Conservation (phyloP, 805 yeast species). For the Hanseniaspora occidentalis region DNA sequence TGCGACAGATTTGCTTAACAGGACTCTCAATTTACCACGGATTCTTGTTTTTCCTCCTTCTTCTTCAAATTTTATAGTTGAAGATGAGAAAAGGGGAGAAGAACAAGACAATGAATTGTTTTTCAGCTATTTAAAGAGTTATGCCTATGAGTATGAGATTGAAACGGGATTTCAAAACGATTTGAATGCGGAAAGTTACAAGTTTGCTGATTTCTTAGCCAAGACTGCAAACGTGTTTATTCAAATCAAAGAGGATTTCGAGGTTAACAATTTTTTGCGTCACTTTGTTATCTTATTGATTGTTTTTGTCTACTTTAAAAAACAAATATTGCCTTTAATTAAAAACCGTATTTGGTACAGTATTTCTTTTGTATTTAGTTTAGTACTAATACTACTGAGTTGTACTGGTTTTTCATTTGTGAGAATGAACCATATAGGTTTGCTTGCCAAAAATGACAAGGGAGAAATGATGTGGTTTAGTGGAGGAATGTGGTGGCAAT, state of each 20-base stretch:
- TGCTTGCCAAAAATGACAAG: slow-evolving; percentile 37
- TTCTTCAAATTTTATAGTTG: neutral
- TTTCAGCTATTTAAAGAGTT: neutral
- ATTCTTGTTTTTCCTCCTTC: neutral
- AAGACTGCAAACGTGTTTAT: slow-evolving; percentile 1
- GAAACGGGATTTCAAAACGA: neutral
- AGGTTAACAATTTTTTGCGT: slow-evolving; percentile 28
- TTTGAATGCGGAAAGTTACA: slow-evolving; percentile 1
- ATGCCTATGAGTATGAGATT: neutral
- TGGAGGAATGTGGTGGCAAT: slow-evolving; percentile 57
- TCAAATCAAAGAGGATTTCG: slow-evolving; percentile 27
- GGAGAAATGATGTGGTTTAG: slow-evolving; percentile 44
- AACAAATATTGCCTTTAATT: slow-evolving; percentile 25
- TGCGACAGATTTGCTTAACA: neutral
- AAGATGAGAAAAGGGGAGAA: neutral
- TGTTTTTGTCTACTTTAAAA: slow-evolving; percentile 35
- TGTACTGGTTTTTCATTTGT: slow-evolving; percentile 57
- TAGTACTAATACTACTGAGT: slow-evolving; percentile 26
- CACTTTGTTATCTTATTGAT: slow-evolving; percentile 36
- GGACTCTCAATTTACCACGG: neutral
- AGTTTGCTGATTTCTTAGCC: slow-evolving; percentile 6
- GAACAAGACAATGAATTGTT: neutral
- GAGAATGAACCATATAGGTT: slow-evolving; percentile 47
- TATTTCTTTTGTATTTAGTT: slow-evolving; percentile 8
- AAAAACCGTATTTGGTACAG: slow-evolving; percentile 2